Percentiles rank a stretch among this genome's conserved stretches.
Evolutionary conservation across 108 stramenopile species (phyloP).

Genomic region (Aureococcus anophagefferens): DNA sequence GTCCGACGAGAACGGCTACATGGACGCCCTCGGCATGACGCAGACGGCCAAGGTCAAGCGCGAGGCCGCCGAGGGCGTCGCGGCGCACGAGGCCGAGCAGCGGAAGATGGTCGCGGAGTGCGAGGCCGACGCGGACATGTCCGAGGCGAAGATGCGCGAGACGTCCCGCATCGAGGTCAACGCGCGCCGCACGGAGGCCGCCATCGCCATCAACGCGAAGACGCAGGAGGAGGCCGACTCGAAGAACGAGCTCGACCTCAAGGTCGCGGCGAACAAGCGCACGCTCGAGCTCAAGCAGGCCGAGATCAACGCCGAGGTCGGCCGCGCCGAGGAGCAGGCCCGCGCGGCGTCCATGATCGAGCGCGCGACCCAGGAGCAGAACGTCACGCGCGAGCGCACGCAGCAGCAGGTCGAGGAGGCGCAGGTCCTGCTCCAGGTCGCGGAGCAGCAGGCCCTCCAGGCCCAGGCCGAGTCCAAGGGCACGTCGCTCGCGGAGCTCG

Average conservation of each 20-base stretch:
- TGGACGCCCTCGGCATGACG: slow-evolving; percentile 33
- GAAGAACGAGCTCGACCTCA: slow-evolving; percentile 11
- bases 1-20: slow-evolving; percentile 30
- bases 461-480: slow-evolving; percentile 37
- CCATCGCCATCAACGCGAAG: slow-evolving; percentile 7
- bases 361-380: slow-evolving; percentile 34
- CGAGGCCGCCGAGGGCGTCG: slow-evolving; percentile 36
- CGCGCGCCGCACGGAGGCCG: neutral
- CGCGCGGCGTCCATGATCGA: slow-evolving; percentile 28
- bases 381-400: slow-evolving; percentile 26
- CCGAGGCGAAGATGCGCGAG: slow-evolving; percentile 23
- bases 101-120: slow-evolving; percentile 38
- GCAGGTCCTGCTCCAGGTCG: slow-evolving; percentile 23
- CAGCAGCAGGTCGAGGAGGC: slow-evolving; percentile 37
- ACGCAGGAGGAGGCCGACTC: slow-evolving; percentile 24
- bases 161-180: slow-evolving; percentile 25
- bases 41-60: slow-evolving; percentile 39
- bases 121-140: slow-evolving; percentile 31
- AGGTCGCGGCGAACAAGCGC: slow-evolving; percentile 23
- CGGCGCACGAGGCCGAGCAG: slow-evolving; percentile 31
- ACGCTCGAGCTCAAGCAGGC: slow-evolving; percentile 22
- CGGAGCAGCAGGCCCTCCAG: slow-evolving; percentile 28
- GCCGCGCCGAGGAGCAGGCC: slow-evolving; percentile 24
- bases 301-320: slow-evolving; percentile 24
- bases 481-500: slow-evolving; percentile 29